Base-by-base conservation (phyloP, 768 basidiomycete species). In the Pleurotus eryngii region DNA sequence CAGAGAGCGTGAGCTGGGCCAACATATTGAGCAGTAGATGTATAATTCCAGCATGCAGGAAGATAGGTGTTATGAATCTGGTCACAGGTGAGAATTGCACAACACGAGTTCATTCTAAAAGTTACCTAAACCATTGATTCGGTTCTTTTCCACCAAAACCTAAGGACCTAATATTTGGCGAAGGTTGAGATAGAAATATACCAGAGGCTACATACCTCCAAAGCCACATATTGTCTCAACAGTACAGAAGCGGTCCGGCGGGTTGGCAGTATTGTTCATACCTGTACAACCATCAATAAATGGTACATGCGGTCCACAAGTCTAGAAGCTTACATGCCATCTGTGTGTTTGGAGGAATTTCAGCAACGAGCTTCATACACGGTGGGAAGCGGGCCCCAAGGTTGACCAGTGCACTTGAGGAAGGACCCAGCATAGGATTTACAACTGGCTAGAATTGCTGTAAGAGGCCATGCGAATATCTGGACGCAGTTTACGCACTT, bases 21-120 rank as follows among this genome's bases (percentile, higher is more conserved):
- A 95, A 68, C 86, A 98, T 89, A 67, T 99, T 99, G 59, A 99
- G 67, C 3, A 88, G 62, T 37, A 96, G 78, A 68, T 99, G 96
- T n/a, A 99, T 77, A 57, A 99, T 78, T n/a, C 96, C 96, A 9
- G 93, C 97, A 63, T 98, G 96, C 4, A 98, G 72, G 67, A 98
- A 97, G 50, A 96, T 89, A 7, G 95, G 82, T 1, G 87, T 85
- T 63, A 95, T 87, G 66, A 95, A 95, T 60, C 92, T 90, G 62
- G 47, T 22, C 5, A 18, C 47, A 15, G n/a, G 22, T 42, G 12
- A 40, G 30, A 22, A 27, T 22, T 40, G 20, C 15, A n/a, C 35
- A 37, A 15, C 51, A 38, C 20, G 11, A 15, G 24, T 11, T 24
- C 30, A 50, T 27, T 5, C 46, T 27, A 5, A 20, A 48, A 65